phyloP scores from a whole-genome alignment of 2,329 filamentous ascomycete genomes.

The Fulvia fulva region DNA sequence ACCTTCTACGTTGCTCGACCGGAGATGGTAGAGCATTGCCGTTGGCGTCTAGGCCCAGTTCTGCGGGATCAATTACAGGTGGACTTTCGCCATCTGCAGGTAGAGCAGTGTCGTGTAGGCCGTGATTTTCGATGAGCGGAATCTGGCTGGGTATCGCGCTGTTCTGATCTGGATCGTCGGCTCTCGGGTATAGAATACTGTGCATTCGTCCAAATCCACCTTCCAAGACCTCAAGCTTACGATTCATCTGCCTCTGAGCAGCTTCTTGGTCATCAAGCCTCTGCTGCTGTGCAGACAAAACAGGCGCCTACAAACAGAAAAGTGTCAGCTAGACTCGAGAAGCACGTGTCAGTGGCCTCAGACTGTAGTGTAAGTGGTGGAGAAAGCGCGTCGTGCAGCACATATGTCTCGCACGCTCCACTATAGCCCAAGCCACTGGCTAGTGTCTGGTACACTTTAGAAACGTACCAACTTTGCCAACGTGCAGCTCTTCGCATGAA shows the following conservation, averaged over 20 bases:
- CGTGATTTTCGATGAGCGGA: slow-evolving; percentile 16
- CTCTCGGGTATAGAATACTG: slow-evolving; percentile 34
- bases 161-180: slow-evolving; percentile 17
- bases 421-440: no score
- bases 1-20: neutral
- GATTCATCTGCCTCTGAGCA: slow-evolving; percentile 39
- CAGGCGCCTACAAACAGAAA: no score
- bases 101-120: neutral
- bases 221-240: slow-evolving; percentile 45
- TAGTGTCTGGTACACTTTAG: no score
- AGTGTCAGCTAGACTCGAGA: no score
- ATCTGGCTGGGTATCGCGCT: slow-evolving; percentile 24
- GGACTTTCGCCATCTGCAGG: neutral
- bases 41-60: slow-evolving; percentile 1
- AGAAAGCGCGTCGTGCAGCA: no score
- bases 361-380: no score
- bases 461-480: slow-evolving; percentile 48
- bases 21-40: neutral
- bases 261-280: slow-evolving; percentile 43
- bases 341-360: no score
- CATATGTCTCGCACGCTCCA: no score
- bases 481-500: slow-evolving; percentile 41
- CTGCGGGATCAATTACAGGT: neutral
- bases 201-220: slow-evolving; percentile 43
- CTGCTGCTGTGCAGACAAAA: slow-evolving; percentile 41